Base-by-base conservation (phyloP, 2,329 filamentous ascomycete species). In the Chrysosporium queenslandicum region DNA sequence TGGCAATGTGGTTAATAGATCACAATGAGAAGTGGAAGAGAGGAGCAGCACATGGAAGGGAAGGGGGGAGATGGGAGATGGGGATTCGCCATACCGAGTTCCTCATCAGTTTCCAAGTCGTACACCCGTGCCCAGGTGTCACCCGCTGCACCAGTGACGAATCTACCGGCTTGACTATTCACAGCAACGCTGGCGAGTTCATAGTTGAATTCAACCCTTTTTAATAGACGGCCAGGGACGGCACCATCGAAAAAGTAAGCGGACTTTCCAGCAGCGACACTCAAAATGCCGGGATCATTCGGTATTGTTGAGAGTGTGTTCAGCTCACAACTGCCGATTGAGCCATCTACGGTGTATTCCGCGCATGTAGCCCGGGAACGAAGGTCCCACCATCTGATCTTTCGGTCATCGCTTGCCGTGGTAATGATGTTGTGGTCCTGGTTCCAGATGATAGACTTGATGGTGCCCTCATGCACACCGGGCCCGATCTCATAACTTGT, bases 51-150 rank as follows among this genome's bases (percentile, higher is more conserved):
- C 12, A 40, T 25, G 37, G n/a, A 30, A 36, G 23, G 9, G 14
- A 23, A 41, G 23, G 27, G n/a, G 30, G 20, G 9, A 9, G 39
- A n/a, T 14, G 14, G 4, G 14, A 11, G 14, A 20, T 39, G 6
- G 20, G 16, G 36, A 20, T 5, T 14, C 36, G 25, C 12, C 70
- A 77, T 72, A 85, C 82, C 82, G 40, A 96, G 73, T 68, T 95
- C 89, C 58, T 79, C 77, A 60, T 85, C 85, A 46, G 84, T 83
- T 54, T 96, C 88, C 70, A 89, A 91, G 63, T 89, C 82, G 72
- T 94, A 94, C 4, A 97, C 86, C 55, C 87, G 83, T n/a, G 92
- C 91, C 91, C 91, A 98, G 0, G 92, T 97, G 64, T 95, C 91
- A 36, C 84, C 86, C 57, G 87, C 86, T 66, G 90, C 88, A 55